These are phyloP conservation scores for Zizania palustris DNA, from an alignment of 202 grass and related monocot species.

Conservation along the genomic window DNA sequence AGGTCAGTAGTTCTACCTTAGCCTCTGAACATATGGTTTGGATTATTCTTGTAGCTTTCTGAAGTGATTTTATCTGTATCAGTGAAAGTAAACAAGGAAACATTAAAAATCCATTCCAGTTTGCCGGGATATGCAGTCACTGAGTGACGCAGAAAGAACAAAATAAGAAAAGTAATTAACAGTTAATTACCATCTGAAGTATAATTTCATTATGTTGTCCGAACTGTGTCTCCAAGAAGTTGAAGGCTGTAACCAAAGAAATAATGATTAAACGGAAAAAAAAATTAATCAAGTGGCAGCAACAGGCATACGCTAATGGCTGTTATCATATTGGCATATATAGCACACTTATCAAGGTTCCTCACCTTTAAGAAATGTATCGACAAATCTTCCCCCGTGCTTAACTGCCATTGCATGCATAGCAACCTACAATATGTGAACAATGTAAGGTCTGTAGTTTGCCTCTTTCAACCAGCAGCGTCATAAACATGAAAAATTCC, in stretches of 20 bases:
- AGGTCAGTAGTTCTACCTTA: conserved; percentile 52
- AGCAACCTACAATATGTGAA: conserved; percentile 57
- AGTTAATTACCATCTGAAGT: conserved; percentile 63
- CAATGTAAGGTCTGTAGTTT: conserved; percentile 28
- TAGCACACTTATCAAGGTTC: conserved; percentile 10
- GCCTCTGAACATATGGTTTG: conserved; percentile 89
- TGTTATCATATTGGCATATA: conserved; percentile 29
- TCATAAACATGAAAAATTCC: conserved; percentile 16
- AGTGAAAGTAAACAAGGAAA: conserved; percentile 38
- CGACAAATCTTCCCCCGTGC: conserved; percentile 76
- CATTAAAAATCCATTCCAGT: conserved; percentile 19
- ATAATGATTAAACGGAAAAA: conserved; percentile 21
- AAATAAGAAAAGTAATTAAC: neutral
- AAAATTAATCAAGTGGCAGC: conserved; percentile 43
- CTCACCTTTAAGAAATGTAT: conserved; percentile 91
- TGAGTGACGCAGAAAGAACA: conserved; percentile 33
- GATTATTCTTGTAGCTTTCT: conserved; percentile 83
- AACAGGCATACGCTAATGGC: conserved; percentile 21
- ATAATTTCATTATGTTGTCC: conserved; percentile 52
- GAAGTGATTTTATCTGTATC: conserved; percentile 69
- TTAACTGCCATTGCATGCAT: conserved; percentile 86
- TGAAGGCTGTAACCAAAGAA: conserved; percentile 62
- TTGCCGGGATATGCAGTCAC: conserved; percentile 11
- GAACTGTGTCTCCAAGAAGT: conserved; percentile 71
- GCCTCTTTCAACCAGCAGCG: conserved; percentile 36